Evolutionary conservation across 352 stramenopile species (phyloP), one percentile per base, ranked within the genome.

Genomic region (Pythium dissimile): DNA sequence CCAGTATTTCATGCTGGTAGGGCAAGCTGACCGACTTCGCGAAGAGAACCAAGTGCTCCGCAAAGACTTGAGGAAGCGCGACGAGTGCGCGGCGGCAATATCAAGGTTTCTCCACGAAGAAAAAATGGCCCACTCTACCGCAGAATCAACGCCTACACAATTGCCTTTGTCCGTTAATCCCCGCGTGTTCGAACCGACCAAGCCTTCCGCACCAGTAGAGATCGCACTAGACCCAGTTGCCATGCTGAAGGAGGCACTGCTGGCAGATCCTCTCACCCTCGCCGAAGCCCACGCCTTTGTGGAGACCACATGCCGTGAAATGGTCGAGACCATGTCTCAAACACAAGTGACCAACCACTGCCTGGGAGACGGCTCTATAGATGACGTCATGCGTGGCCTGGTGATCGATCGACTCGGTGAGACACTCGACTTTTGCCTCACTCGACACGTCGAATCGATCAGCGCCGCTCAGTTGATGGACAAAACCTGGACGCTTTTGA

Each of bases 401-500:
- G n/a, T n/a, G n/a, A n/a, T n/a, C n/a, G n/a, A n/a, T n/a, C n/a
- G n/a, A n/a, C n/a, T n/a, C n/a, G n/a, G n/a, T n/a, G n/a, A n/a
- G n/a, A n/a, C n/a, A 41, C 34, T 20, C 6, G 47, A 34, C 16
- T 41, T 46, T 6, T 44, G 47, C 85, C 31, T 70, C 73, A 34
- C 85, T 87, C 57, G 80, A 77, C 63, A 52, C 85, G 11, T 69
- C 74, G 41, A 71, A 85, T 54, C 39, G 56, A 63, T 50, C 7
- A 26, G 12, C 5, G 13, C 43, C 15, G 23, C n/a, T 6, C 75
- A 87, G 43, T 61, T 87, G 24, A 72, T 87, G 64, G 73, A 84
- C 54, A 84, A 84, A 61, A 87, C 77, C 35, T 87, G 74, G 74
- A 57, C 70, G 31, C 44, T 87, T 58, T 57, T 87, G 18, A 87